Percentiles rank a stretch among this genome's conserved stretches.
Conservation (phyloP, 2,329 filamentous ascomycete genomes). For the Clarireedia monteithiana region DNA sequence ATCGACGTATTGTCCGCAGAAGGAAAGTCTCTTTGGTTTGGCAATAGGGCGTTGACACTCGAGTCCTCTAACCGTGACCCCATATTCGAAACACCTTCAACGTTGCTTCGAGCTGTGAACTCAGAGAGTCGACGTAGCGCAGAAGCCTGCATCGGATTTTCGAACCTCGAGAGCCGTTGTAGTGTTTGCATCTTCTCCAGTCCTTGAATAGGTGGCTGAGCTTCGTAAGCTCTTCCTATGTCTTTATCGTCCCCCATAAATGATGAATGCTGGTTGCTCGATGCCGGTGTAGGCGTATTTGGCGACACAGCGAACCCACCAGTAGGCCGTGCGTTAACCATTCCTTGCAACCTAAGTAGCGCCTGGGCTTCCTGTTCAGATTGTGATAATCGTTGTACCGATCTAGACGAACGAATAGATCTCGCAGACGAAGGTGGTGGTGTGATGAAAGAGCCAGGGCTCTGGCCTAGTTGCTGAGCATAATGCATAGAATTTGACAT, state of each 20-base stretch:
- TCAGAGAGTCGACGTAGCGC: slow-evolving; percentile 22
- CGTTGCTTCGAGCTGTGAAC: slow-evolving; percentile 6
- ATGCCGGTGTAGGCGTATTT: background rate
- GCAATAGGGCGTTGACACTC: background rate
- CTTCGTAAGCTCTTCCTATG: background rate
- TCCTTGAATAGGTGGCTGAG: slow-evolving; percentile 13
- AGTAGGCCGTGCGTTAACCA: background rate
- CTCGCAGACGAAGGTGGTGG: slow-evolving; percentile 4
- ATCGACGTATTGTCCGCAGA: background rate
- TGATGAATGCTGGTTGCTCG: background rate
- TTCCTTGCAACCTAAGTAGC: slow-evolving; percentile 6
- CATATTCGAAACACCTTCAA: background rate
- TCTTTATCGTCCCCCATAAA: slow-evolving; percentile 8
- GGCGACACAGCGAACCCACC: background rate
- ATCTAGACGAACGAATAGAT: slow-evolving; percentile 1
- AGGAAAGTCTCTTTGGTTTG: background rate
- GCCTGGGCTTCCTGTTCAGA: slow-evolving; percentile 11
- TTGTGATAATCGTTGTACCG: slow-evolving; percentile 5
- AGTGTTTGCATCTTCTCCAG: slow-evolving; percentile 29
- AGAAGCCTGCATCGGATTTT: slow-evolving; percentile 23
- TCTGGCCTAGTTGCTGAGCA: slow-evolving; percentile 23
- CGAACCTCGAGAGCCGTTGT: slow-evolving; percentile 25
- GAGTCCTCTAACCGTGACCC: slow-evolving; percentile 1
- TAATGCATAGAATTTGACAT: slow-evolving; percentile 27
- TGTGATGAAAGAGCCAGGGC: slow-evolving; percentile 4